Base-by-base conservation (phyloP, 108 stramenopile genomes). In the Nitzschia sp. region DNA sequence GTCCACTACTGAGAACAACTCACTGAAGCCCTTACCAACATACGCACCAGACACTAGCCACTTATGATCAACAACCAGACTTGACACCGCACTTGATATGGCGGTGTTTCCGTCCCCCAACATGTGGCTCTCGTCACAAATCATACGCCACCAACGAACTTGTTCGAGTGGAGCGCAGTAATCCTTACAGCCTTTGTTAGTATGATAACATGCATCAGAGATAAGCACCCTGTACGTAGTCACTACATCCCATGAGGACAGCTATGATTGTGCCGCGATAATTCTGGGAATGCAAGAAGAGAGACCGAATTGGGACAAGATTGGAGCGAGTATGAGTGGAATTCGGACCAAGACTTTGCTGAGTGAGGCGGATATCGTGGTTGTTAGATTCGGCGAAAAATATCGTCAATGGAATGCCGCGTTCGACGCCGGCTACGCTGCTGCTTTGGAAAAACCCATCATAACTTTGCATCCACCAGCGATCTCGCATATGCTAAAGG, bases 351-450 rank as follows among this genome's bases (percentile, higher is more conserved):
- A 88, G 62, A 88, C 86, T 0, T 58, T 92, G n/a, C 68, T 92
- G 1, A 66, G 78, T 46, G 86, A 92, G 21, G 85, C 89, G 1
- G 94, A 95, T 76, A 70, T 95, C 38, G 91, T 95, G 3, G 94
- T 95, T 15, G 91, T 91, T 21, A 73, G 91, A 30, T 95, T 92
- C 67, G 94, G 91, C 17, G 87, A 90, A 42, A 92, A 91, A 46
- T 95, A 92, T 70, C 70, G 89, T 29, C 94, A 95, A 53, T 95
- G 89, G 92, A 93, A 93, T 74, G 92, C 92, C 6, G 89, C 89
- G 23, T 93, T 94, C 66, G 93, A 91, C 70, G 94, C 90, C 0
- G 94, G 90, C 8, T 95, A 87, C 70, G 94, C 94, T 3, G 67
- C 81, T 8, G 94, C 94, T 21, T 32, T 85, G 64, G 82, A 78